These are phyloP conservation scores for Sodiomyces alkalinus DNA, from an alignment of 2,329 filamentous ascomycete genomes.

Conservation along the genomic window DNA sequence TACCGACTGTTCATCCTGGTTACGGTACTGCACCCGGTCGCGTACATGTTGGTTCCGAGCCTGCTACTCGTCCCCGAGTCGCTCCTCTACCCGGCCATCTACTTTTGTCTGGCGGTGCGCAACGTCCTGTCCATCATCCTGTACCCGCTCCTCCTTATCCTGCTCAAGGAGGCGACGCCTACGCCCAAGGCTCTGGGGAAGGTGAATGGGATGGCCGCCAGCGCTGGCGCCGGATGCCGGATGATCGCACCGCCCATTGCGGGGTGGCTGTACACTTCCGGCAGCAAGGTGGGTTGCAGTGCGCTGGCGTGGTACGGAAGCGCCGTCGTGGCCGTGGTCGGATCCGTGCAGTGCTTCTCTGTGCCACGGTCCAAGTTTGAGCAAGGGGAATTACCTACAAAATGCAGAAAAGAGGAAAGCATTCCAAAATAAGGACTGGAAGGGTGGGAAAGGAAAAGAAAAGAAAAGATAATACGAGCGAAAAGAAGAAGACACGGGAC, in stretches of 20 bases:
- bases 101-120: slow-evolving; percentile 38
- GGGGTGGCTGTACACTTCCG: slow-evolving; percentile 47
- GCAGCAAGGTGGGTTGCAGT: slow-evolving; percentile 41
- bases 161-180: slow-evolving; percentile 52
- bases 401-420: not conserved
- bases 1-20: slow-evolving; percentile 43
- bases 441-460: no score
- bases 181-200: slow-evolving; percentile 40
- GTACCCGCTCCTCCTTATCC: slow-evolving; percentile 51
- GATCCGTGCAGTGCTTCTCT: slow-evolving; percentile 44
- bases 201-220: slow-evolving; percentile 52
- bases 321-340: slow-evolving; percentile 37
- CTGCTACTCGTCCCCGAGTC: slow-evolving; percentile 38
- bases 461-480: no score
- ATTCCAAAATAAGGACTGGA: no score
- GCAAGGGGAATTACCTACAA: no score
- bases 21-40: slow-evolving; percentile 44
- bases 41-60: slow-evolving; percentile 43
- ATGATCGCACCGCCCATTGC: slow-evolving; percentile 52
- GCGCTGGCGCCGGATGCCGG: slow-evolving; percentile 48
- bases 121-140: slow-evolving; percentile 47
- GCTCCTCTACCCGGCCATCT: slow-evolving; percentile 40
- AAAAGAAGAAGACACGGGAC: not conserved
- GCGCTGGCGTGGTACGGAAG: slow-evolving; percentile 50
- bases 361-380: slow-evolving; percentile 20